A percentile compares a stretch with the other conserved stretches of the same genome.
These are phyloP conservation scores for Monosporascus sp. DNA, from an alignment of 2,329 filamentous ascomycete genomes.

Conservation along the genomic window DNA sequence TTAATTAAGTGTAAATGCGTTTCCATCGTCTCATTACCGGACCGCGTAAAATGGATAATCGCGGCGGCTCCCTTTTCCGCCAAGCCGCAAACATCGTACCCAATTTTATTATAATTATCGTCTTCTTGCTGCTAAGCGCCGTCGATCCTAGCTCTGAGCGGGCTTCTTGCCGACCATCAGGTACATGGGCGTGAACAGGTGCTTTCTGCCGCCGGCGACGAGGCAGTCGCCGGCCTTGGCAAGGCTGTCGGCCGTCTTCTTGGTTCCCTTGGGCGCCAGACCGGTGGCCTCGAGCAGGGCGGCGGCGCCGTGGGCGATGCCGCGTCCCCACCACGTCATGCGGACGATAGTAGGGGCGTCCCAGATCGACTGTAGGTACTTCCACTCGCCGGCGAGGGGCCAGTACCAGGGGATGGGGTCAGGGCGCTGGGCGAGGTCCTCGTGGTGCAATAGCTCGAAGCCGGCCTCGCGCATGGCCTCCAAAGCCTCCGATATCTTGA, in stretches of 20 bases:
- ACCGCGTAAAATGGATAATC: no score
- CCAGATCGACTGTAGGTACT: slow-evolving; percentile 71
- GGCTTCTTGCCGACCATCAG: slow-evolving; percentile 93
- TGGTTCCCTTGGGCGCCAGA: slow-evolving; percentile 75
- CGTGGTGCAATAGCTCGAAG: slow-evolving; percentile 76
- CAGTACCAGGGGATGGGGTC: slow-evolving; percentile 90
- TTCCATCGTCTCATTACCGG: no score
- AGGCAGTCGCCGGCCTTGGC: slow-evolving; percentile 77
- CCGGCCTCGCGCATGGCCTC: slow-evolving; percentile 81
- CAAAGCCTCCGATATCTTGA: slow-evolving; percentile 74
- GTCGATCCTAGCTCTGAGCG: slow-evolving; percentile 19
- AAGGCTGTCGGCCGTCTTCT: slow-evolving; percentile 91
- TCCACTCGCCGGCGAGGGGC: slow-evolving; percentile 79
- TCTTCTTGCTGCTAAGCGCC: no score
- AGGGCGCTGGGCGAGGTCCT: slow-evolving; percentile 75
- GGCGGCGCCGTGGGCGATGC: slow-evolving; percentile 69
- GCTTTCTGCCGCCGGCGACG: slow-evolving; percentile 78
- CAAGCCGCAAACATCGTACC: no score
- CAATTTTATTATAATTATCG: no score
- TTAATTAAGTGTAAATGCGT: no score
- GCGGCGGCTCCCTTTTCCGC: no score
- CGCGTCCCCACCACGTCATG: slow-evolving; percentile 82
- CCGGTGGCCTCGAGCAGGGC: slow-evolving; percentile 69
- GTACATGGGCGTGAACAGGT: slow-evolving; percentile 99
- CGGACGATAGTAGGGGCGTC: slow-evolving; percentile 80